Evolutionary conservation across 345 rosid genomes (phyloP).

Genomic region (Pugionium dolabratum): DNA sequence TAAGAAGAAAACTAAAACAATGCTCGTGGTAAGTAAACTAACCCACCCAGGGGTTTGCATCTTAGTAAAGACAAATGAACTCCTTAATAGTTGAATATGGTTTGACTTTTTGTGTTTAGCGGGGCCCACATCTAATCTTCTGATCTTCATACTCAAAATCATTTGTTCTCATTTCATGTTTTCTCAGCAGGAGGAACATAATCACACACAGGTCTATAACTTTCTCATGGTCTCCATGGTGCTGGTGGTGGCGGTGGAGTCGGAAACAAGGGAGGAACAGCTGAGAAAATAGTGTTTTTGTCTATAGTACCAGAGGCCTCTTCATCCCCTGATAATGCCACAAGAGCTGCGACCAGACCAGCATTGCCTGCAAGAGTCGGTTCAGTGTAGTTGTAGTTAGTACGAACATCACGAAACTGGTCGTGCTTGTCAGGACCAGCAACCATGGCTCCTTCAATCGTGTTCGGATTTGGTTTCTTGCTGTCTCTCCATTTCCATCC

Average conservation of each 20-base stretch:
- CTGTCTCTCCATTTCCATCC: slow-evolving; percentile 97
- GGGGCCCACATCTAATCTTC: slow-evolving; percentile 22
- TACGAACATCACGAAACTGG: slow-evolving; percentile 79
- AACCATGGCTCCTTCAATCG: slow-evolving; percentile 91
- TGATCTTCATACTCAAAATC: slow-evolving; percentile 13
- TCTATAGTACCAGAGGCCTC: slow-evolving; percentile 53
- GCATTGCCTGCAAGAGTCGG: slow-evolving; percentile 94
- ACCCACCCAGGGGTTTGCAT: slow-evolving; percentile 22
- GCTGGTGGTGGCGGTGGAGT: slow-evolving; percentile 98
- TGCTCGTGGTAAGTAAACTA: slow-evolving; percentile 24
- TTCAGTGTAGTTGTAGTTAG: slow-evolving; percentile 90
- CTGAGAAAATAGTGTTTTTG: slow-evolving; percentile 91
- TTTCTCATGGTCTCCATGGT: slow-evolving; percentile 87
- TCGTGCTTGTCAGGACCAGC: slow-evolving; percentile 94
- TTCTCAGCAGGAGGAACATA: slow-evolving; percentile 9
- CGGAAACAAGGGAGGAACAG: slow-evolving; percentile 91
- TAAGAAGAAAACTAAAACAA: background rate
- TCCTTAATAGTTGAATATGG: slow-evolving; percentile 34
- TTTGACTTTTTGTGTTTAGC: slow-evolving; percentile 23
- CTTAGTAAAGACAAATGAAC: slow-evolving; percentile 33
- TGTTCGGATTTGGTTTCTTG: slow-evolving; percentile 77
- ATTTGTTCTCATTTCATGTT: too few relatives aligned
- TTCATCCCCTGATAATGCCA: slow-evolving; percentile 80
- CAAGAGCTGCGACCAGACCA: slow-evolving; percentile 86
- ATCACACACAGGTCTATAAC: slow-evolving; percentile 14